Conservation (phyloP, 179 eudicot species). For the Actinidia chinensis region DNA sequence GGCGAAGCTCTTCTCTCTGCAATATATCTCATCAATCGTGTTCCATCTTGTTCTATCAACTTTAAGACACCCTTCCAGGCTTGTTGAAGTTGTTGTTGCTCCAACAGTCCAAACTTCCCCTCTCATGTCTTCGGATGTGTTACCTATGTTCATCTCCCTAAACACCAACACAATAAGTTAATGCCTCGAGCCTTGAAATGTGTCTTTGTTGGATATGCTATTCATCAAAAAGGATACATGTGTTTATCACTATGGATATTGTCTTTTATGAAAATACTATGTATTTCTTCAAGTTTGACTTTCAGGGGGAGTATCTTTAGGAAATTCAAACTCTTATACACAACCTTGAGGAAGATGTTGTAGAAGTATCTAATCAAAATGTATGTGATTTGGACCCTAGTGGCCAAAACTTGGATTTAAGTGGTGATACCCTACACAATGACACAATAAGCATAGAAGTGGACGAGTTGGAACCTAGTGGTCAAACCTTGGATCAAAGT, state of each 20-base stretch:
- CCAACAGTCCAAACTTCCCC: neutral
- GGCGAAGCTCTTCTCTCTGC: neutral
- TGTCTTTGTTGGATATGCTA: neutral
- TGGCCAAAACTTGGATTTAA: too few relatives aligned
- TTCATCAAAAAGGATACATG: neutral
- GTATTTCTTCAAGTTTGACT: neutral
- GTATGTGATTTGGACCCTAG: too few relatives aligned
- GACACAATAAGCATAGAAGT: too few relatives aligned
- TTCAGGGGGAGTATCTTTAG: constrained; percentile 1
- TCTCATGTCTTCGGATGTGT: neutral
- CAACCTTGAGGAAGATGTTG: too few relatives aligned
- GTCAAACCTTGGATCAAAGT: too few relatives aligned
- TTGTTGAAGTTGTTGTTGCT: neutral
- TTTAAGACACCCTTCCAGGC: constrained; percentile 5
- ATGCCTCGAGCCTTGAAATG: neutral
- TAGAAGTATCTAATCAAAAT: too few relatives aligned
- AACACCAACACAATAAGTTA: neutral
- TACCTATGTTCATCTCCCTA: neutral
- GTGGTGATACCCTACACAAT: too few relatives aligned
- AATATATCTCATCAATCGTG: constrained; percentile 10
- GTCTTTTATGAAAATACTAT: neutral
- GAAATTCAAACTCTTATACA: too few relatives aligned
- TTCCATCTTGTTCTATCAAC: neutral
- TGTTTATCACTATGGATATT: neutral
- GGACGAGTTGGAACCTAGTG: too few relatives aligned